Conservation (phyloP, 106 monocot genomes). For the Dioscorea zingiberensis region DNA sequence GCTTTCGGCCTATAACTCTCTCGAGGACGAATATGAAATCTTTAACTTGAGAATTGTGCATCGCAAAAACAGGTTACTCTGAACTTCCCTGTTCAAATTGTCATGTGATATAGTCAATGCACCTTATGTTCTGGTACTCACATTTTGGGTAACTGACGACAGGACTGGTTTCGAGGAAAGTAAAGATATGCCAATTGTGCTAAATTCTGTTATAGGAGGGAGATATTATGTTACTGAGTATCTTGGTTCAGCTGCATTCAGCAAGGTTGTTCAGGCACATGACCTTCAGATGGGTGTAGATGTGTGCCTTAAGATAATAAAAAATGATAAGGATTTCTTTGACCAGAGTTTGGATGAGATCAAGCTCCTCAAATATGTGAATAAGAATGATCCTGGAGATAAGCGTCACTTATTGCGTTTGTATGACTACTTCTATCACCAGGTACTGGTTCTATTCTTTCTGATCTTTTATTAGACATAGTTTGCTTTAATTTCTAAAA, state of each 20-base stretch:
- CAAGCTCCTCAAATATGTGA: constrained; percentile 89
- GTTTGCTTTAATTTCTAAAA: too few species aligned
- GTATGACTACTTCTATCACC: constrained; percentile 91
- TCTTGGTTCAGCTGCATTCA: constrained; percentile 95
- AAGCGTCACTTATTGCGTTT: constrained; percentile 71
- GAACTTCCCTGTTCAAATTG: not conserved
- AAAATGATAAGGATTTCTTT: constrained; percentile 97
- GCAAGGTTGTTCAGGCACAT: constrained; percentile 93
- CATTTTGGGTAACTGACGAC: constrained; percentile 12
- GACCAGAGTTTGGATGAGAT: constrained; percentile 99
- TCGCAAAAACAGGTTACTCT: constrained; percentile 75
- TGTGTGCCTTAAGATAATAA: constrained; percentile 92
- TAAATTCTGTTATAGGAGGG: constrained; percentile 81
- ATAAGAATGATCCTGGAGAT: constrained; percentile 83
- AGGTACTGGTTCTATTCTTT: constrained; percentile 29
- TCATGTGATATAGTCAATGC: not conserved
- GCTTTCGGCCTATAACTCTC: constrained; percentile 23
- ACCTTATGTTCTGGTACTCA: constrained; percentile 13
- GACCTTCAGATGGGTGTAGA: constrained; percentile 78
- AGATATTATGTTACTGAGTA: constrained; percentile 89
- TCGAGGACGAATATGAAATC: constrained; percentile 62
- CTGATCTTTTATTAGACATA: not conserved
- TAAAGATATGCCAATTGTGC: constrained; percentile 75
- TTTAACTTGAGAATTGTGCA: constrained; percentile 88
- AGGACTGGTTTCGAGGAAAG: constrained; percentile 98